phyloP scores from a whole-genome alignment of 306 rosid genomes.

The Mucuna pruriens region DNA sequence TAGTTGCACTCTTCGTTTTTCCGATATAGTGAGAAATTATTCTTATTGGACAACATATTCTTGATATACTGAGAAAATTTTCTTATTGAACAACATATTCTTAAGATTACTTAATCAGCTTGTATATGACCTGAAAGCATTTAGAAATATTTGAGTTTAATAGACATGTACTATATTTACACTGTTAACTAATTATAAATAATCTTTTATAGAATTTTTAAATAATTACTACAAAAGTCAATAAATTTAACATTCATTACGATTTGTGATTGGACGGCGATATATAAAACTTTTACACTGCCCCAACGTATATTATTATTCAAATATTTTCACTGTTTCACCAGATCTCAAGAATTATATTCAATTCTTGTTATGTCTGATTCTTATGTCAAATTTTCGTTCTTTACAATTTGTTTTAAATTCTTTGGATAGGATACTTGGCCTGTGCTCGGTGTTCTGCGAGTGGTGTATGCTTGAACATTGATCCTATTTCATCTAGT shows the following conservation, averaged over 20 bases:
- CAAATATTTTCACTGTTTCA: background rate
- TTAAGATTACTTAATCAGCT: background rate
- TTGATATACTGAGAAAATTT: background rate
- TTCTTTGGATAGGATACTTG: slow-evolving; percentile 72
- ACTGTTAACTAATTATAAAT: no score
- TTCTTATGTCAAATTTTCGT: slow-evolving; percentile 9
- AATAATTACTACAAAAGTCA: no score
- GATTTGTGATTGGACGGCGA: no score
- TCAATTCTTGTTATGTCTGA: slow-evolving; percentile 22
- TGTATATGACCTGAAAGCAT: slow-evolving; percentile 17
- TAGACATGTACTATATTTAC: no score
- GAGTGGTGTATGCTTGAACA: slow-evolving; percentile 77
- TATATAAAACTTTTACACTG: no score
- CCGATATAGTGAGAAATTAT: background rate
- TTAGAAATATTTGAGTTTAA: background rate
- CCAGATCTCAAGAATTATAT: background rate
- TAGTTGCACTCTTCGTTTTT: background rate
- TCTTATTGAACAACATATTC: background rate
- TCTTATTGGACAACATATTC: no score
- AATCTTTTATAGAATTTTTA: no score
- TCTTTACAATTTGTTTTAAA: slow-evolving; percentile 18
- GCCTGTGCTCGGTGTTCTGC: slow-evolving; percentile 94
- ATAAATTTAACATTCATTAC: no score
- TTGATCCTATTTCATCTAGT: slow-evolving; percentile 64
- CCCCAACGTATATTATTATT: no score